These are phyloP conservation scores for Blastocladiella britannica DNA, from an alignment of 192 early-diverging fungal species.

Conservation along the genomic window DNA sequence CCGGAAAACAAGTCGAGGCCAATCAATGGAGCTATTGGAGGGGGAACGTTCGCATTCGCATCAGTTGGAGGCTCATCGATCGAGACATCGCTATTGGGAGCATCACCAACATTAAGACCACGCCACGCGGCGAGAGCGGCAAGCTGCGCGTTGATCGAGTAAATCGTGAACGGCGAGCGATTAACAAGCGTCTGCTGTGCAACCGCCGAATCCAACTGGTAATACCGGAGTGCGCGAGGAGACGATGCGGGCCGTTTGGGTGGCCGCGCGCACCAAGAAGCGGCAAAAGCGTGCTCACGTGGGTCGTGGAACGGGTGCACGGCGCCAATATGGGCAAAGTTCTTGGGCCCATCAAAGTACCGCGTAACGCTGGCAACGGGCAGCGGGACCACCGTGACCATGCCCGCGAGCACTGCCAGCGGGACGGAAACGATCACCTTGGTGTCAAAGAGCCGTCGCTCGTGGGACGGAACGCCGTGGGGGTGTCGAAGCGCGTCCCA, in stretches of 20 bases:
- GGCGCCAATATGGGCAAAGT: background rate
- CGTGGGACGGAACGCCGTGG: background rate
- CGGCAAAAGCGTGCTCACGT: no score
- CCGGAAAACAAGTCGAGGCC: conserved; percentile 49
- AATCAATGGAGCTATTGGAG: conserved; percentile 7
- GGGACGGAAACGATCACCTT: background rate
- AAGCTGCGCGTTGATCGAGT: background rate
- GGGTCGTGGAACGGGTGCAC: background rate
- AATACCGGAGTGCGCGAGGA: background rate
- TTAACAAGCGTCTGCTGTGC: no score
- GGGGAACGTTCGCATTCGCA: background rate
- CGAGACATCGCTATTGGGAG: no score
- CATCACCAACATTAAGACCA: no score
- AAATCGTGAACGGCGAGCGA: no score
- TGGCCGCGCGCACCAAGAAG: no score
- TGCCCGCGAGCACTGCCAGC: background rate
- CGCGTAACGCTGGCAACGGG: background rate
- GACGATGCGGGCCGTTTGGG: no score
- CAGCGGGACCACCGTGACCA: background rate
- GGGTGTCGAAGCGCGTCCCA: background rate
- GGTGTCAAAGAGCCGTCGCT: background rate
- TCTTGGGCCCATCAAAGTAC: background rate
- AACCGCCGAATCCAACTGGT: background rate
- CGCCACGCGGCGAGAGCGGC: background rate
- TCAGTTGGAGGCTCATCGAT: background rate